Evolutionary conservation across 1,284 basidiomycete genomes (phyloP), one percentile per base, ranked within the genome.

Genomic region (Ceratobasidium sp.): DNA sequence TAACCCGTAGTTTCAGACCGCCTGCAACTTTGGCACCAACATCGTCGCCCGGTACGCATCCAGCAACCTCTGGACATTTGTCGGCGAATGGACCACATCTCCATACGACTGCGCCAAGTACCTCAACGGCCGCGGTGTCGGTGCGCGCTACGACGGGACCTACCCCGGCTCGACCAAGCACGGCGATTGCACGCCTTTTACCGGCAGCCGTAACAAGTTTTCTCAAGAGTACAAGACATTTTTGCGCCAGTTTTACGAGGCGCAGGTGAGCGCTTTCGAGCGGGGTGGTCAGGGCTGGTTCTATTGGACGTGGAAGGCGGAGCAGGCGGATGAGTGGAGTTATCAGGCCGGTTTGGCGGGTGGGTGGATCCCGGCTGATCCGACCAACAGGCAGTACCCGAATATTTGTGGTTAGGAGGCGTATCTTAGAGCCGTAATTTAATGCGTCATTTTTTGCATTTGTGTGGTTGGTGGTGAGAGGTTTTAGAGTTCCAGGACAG

Each of bases 51-150:
- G 79, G 6, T 90, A 89, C 78, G 85, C 89, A 53, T 78, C 80
- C n/a, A 53, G 13, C 13, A 89, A 88, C 1, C 85, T 93, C 13
- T 93, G 91, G 92, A 82, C 88, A 46, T 83, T 95, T 68, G 91
- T 94, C 54, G 94, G 93, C 71, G 93, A 95, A 83, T 95, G 93
- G 92, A 88, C 92, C 0, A 87, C 92, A 37, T 93, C 93, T 0
- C 83, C 88, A 73, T 96, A 90, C 13, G 95, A 98, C 81, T 98
- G 95, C 79, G 94, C 95, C 19, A 89, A 84, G 78, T 94, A 85
- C 78, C 73, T 82, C 62, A 82, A 82, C 77, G 77, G 77, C 8
- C 75, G 77, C 22, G 74, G 76, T 14, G 41, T 74, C 43, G 93
- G 93, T 22, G 85, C 92, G 9, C 87, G 94, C 63, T 97, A 92